phyloP scores from a whole-genome alignment of 306 rosid species.

The apple (Malus domestica) region DNA sequence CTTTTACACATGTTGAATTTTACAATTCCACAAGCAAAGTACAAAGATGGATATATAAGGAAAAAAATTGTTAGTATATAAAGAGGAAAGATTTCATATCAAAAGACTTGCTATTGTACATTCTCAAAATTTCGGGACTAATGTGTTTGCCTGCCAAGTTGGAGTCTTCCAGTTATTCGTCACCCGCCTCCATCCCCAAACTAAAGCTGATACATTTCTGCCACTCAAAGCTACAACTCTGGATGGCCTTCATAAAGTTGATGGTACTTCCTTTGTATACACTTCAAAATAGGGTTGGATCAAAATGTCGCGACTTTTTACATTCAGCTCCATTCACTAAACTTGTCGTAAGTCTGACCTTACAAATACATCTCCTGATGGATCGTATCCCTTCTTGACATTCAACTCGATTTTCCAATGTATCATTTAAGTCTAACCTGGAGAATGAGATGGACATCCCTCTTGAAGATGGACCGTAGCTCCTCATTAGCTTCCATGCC shows the following conservation, averaged over 20 bases:
- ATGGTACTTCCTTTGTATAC: conserved; percentile 18
- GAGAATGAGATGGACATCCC: conserved; percentile 84
- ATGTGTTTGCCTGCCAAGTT: background rate
- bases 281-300: conserved; percentile 18
- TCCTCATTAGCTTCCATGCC: conserved; percentile 96
- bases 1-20: background rate
- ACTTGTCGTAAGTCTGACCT: conserved; percentile 40
- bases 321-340: conserved; percentile 1
- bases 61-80: background rate
- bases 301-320: conserved; percentile 14
- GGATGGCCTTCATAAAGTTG: conserved; percentile 15
- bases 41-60: background rate
- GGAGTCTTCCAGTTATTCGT: background rate
- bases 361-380: conserved; percentile 63
- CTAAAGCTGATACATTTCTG: background rate
- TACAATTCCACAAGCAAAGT: background rate
- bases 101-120: background rate
- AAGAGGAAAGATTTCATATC: background rate
- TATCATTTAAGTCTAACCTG: conserved; percentile 63
- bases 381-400: conserved; percentile 30
- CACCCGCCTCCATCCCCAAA: background rate
- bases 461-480: conserved; percentile 81
- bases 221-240: conserved; percentile 6
- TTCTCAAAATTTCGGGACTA: background rate
- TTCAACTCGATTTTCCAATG: conserved; percentile 4